Evolutionary conservation across 345 rosid genomes (phyloP).

Genomic region (Syzygium aromaticum): DNA sequence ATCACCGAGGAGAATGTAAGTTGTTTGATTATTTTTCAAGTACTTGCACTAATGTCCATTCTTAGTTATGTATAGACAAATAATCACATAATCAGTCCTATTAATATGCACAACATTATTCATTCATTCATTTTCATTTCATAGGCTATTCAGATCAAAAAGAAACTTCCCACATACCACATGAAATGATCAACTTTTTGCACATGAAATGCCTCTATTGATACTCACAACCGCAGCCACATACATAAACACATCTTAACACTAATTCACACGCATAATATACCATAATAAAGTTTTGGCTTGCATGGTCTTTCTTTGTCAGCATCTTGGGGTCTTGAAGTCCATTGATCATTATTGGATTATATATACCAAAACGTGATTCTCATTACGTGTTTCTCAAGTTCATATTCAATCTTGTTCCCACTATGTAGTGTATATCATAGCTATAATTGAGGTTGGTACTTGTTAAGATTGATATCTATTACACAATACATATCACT

Average conservation of each 20-base stretch:
- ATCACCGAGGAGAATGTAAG: conserved; percentile 98
- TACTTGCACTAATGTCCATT: background rate
- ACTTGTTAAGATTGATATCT: background rate
- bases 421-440: background rate
- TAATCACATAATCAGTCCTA: background rate
- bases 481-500: background rate
- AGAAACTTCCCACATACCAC: background rate
- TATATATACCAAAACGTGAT: background rate
- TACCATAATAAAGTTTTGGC: background rate
- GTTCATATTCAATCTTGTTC: background rate
- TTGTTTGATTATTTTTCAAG: background rate
- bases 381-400: background rate
- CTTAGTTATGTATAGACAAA: background rate
- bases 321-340: background rate
- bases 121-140: background rate
- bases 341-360: background rate
- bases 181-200: background rate
- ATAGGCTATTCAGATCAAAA: background rate
- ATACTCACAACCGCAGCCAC: background rate
- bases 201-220: background rate
- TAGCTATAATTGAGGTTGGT: background rate
- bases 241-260: background rate
- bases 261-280: background rate
- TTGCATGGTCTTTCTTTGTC: background rate
- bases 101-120: background rate